These are phyloP conservation scores for Amoeboaphelidium protococcarum DNA, from an alignment of 371 early-diverging fungal species.

Conservation along the genomic window DNA sequence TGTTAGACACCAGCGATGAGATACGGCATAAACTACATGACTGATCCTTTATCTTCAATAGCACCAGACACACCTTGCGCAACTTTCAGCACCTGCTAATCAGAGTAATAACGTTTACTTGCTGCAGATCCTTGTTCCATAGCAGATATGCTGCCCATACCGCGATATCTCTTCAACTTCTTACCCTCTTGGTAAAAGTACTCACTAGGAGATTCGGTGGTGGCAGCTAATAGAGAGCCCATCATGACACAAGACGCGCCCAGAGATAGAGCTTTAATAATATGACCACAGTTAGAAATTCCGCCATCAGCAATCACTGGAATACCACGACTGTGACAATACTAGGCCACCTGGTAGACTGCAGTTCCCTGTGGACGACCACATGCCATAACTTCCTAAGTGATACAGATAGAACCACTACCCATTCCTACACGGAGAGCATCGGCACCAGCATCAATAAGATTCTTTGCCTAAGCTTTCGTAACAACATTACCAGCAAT, in stretches of 20 bases:
- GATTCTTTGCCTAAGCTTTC: constrained; percentile 65
- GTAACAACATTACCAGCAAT: constrained; percentile 93
- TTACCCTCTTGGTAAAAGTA: constrained; percentile 93
- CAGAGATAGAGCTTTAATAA: constrained; percentile 76
- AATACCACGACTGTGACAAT: constrained; percentile 68
- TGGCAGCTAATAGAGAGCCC: constrained; percentile 86
- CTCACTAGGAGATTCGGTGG: constrained; percentile 79
- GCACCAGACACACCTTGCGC: constrained; percentile 93
- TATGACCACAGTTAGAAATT: constrained; percentile 81
- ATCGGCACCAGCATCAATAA: constrained; percentile 85
- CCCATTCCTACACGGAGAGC: constrained; percentile 91
- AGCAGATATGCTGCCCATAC: constrained; percentile 89
- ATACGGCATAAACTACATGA: constrained; percentile 70
- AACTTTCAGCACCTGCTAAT: constrained; percentile 80
- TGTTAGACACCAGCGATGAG: constrained; percentile 81
- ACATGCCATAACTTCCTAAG: constrained; percentile 93
- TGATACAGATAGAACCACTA: constrained; percentile 87
- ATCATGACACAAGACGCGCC: constrained; percentile 83
- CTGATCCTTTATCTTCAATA: constrained; percentile 82
- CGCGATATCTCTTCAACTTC: constrained; percentile 87
- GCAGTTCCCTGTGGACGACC: constrained; percentile 95
- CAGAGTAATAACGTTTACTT: constrained; percentile 79
- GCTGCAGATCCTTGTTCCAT: constrained; percentile 56
- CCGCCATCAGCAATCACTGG: constrained; percentile 94
- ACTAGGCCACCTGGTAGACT: constrained; percentile 75